Percentiles rank a stretch among this genome's conserved stretches.
These are phyloP conservation scores for Malania oleifera DNA, from an alignment of 164 flowering plant species.

Conservation along the genomic window DNA sequence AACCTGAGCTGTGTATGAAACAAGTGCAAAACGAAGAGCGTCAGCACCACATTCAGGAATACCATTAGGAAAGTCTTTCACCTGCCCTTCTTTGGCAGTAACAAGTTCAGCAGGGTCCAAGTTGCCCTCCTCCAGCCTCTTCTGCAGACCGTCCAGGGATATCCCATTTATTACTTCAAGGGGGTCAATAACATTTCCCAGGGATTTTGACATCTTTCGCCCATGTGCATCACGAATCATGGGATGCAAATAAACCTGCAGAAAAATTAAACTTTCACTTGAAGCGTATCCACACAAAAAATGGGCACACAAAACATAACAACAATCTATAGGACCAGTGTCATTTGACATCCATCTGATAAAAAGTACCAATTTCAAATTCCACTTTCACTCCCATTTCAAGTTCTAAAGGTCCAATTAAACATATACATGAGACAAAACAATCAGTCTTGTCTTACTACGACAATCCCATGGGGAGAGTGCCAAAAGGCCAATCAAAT, in stretches of 20 bases:
- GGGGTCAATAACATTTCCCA: conserved; percentile 97
- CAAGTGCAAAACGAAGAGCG: conserved; percentile 76
- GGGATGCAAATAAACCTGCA: conserved; percentile 93
- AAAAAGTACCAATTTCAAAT: no score
- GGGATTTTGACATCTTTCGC: conserved; percentile 98
- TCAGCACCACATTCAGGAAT: conserved; percentile 94
- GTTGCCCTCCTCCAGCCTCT: conserved; percentile 85
- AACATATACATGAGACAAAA: no score
- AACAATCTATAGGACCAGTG: no score
- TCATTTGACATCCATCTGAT: no score
- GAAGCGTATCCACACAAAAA: no score
- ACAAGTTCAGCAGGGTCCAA: conserved; percentile 56
- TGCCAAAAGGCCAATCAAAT: no score
- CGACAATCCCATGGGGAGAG: no score
- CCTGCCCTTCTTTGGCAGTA: conserved; percentile 76
- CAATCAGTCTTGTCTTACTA: no score
- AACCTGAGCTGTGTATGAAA: conserved; percentile 97
- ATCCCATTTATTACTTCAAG: conserved; percentile 91
- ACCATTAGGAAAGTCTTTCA: conserved; percentile 80
- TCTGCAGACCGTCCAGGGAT: conserved; percentile 73
- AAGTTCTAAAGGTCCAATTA: no score
- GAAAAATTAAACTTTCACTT: not conserved
- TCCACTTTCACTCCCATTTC: no score
- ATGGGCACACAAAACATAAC: no score
- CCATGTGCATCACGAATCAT: conserved; percentile 99